These are phyloP conservation scores for Babesia sp. DNA, from an alignment of 169 alveolate genomes.

Conservation along the genomic window DNA sequence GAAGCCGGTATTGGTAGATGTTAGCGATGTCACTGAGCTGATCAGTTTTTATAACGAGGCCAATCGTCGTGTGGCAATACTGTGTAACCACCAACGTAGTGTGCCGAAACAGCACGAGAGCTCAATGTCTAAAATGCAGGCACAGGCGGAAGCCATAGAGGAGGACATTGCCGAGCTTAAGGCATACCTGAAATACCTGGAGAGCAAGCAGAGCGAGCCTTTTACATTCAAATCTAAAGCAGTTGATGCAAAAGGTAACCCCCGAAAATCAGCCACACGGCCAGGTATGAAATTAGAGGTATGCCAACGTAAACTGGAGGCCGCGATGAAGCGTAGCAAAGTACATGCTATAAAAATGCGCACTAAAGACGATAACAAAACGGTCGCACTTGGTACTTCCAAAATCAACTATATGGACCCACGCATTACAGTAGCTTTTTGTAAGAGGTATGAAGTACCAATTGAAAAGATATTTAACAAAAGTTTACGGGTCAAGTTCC, in stretches of 20 bases:
- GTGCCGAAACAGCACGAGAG: conserved; percentile 94
- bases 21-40: conserved; percentile 84
- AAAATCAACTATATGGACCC: conserved; percentile 99
- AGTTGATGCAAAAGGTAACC: conserved; percentile 74
- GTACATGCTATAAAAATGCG: conserved; percentile 78
- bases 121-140: conserved; percentile 88
- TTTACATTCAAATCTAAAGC: conserved; percentile 49
- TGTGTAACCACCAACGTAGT: conserved; percentile 96
- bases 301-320: conserved; percentile 52
- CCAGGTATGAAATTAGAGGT: conserved; percentile 75
- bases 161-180: conserved; percentile 85
- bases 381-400: conserved; percentile 98
- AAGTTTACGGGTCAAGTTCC: conserved; percentile 90
- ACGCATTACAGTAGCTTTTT: conserved; percentile 95
- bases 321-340: conserved; percentile 36
- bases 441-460: conserved; percentile 93
- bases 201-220: conserved; percentile 71
- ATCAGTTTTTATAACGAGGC: conserved; percentile 95
- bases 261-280: conserved; percentile 63
- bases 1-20: conserved; percentile 75
- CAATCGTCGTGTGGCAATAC: conserved; percentile 96
- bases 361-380: conserved; percentile 93
- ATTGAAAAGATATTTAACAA: conserved; percentile 95
- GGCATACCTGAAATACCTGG: conserved; percentile 79
- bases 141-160: conserved; percentile 79